Percentiles rank a stretch among this genome's conserved stretches.
phyloP scores from a whole-genome alignment of 148 eudicot genomes.

The Nepenthes mirabilis region DNA sequence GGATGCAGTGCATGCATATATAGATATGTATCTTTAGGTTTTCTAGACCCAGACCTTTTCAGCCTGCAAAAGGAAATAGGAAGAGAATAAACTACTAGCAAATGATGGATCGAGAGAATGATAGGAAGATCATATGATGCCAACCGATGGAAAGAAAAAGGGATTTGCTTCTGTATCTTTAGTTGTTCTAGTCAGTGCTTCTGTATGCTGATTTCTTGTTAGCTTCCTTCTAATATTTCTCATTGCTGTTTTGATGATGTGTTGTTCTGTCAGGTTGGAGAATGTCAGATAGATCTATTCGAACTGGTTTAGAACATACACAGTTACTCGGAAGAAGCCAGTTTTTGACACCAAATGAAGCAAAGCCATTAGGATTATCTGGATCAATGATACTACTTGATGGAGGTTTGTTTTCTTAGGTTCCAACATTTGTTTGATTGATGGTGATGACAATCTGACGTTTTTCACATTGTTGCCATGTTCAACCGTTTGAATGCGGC shows the following conservation, averaged over 20 bases:
- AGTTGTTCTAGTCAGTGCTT: neutral
- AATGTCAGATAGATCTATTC: constrained; percentile 57
- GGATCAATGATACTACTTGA: constrained; percentile 68
- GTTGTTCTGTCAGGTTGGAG: constrained; percentile 53
- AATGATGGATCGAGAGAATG: too few species aligned
- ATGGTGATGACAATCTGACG: neutral
- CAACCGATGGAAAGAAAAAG: too few species aligned
- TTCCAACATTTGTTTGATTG: neutral
- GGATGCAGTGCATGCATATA: too few species aligned
- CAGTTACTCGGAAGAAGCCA: constrained; percentile 82
- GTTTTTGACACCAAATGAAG: constrained; percentile 50
- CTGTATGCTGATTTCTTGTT: neutral
- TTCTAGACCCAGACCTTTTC: too few species aligned
- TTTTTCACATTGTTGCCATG: neutral
- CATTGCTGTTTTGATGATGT: neutral
- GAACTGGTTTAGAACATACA: constrained; percentile 55
- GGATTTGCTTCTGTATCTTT: too few species aligned
- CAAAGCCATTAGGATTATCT: constrained; percentile 44
- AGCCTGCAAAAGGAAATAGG: too few species aligned
- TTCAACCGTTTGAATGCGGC: neutral
- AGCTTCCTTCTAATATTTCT: neutral
- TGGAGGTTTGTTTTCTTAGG: constrained; percentile 52
- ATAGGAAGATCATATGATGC: too few species aligned
- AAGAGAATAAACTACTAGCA: too few species aligned
- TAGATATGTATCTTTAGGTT: too few species aligned